Percentiles rank a stretch among this genome's conserved stretches.
phyloP scores from a whole-genome alignment of 208 protist genomes.

The Trypanosoma theileri region DNA sequence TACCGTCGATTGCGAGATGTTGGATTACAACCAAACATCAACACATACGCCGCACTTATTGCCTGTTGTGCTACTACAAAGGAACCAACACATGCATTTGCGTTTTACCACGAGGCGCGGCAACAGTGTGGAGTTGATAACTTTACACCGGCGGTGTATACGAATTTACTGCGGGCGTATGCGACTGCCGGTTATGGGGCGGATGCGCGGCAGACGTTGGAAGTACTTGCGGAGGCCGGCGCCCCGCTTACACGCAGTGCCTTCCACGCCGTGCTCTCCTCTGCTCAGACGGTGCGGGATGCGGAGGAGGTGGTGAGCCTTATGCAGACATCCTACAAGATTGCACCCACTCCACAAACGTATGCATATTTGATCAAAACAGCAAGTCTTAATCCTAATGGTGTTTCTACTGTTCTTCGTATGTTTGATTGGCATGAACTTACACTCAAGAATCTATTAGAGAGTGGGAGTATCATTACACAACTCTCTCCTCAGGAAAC shows the following conservation, averaged over 20 bases:
- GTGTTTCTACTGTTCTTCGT: slow-evolving; percentile 52
- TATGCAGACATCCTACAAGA: slow-evolving; percentile 64
- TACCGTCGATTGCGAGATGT: slow-evolving; percentile 81
- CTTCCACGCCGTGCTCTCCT: slow-evolving; percentile 77
- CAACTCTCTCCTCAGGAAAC: neutral
- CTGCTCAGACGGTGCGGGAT: slow-evolving; percentile 60
- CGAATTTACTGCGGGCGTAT: slow-evolving; percentile 77
- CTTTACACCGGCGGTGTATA: slow-evolving; percentile 67
- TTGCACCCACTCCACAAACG: slow-evolving; percentile 70
- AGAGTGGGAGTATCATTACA: slow-evolving; percentile 4
- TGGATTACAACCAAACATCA: slow-evolving; percentile 36
- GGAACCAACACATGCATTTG: slow-evolving; percentile 81
- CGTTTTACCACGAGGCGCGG: slow-evolving; percentile 74
- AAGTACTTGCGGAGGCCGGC: slow-evolving; percentile 79
- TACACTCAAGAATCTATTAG: slow-evolving; percentile 36
- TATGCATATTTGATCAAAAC: slow-evolving; percentile 67
- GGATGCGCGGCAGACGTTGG: slow-evolving; percentile 68
- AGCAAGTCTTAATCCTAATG: slow-evolving; percentile 29
- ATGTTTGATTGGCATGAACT: slow-evolving; percentile 80
- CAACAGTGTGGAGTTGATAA: slow-evolving; percentile 36
- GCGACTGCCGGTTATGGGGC: slow-evolving; percentile 54
- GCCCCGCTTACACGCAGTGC: slow-evolving; percentile 64
- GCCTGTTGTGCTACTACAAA: slow-evolving; percentile 59
- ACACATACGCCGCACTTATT: slow-evolving; percentile 82
- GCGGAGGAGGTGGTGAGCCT: slow-evolving; percentile 67